A percentile compares a stretch with the other conserved stretches of the same genome.
These are phyloP conservation scores for Ogataea paradorogensis DNA, from an alignment of 805 yeast genomes.

Conservation along the genomic window DNA sequence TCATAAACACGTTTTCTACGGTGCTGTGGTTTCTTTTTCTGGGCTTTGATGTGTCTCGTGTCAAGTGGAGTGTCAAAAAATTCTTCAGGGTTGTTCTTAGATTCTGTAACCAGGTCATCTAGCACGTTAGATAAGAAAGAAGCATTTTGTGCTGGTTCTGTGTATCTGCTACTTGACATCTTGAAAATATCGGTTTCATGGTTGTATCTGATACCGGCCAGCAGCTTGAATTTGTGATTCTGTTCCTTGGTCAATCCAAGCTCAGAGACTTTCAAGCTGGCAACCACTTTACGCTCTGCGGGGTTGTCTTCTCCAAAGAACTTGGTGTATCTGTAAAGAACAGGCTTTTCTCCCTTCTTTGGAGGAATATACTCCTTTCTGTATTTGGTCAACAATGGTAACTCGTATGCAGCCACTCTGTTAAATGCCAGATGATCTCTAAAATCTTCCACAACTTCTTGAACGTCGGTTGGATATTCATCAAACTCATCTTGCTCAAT, in stretches of 20 bases:
- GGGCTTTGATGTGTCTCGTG: slow-evolving; percentile 59
- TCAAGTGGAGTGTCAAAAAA: slow-evolving; percentile 82
- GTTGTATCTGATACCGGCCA: slow-evolving; percentile 79
- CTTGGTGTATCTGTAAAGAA: slow-evolving; percentile 68
- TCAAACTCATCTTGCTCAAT: slow-evolving; percentile 51
- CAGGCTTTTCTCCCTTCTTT: slow-evolving; percentile 43
- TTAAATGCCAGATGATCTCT: slow-evolving; percentile 74
- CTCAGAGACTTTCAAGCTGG: slow-evolving; percentile 51
- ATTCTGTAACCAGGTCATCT: slow-evolving; percentile 56
- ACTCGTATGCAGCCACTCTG: slow-evolving; percentile 86
- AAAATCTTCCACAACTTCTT: slow-evolving; percentile 64
- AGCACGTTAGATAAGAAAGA: slow-evolving; percentile 64
- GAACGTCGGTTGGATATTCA: slow-evolving; percentile 69
- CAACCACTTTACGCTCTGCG: slow-evolving; percentile 65
- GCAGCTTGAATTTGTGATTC: slow-evolving; percentile 70
- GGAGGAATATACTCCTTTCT: slow-evolving; percentile 64
- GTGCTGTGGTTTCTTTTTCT: slow-evolving; percentile 37
- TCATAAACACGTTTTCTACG: slow-evolving; percentile 38
- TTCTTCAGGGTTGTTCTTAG: slow-evolving; percentile 58
- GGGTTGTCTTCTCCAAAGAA: slow-evolving; percentile 72
- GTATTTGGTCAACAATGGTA: slow-evolving; percentile 78
- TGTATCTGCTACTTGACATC: slow-evolving; percentile 61
- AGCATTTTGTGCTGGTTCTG: slow-evolving; percentile 85
- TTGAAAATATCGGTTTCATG: slow-evolving; percentile 54
- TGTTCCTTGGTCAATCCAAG: slow-evolving; percentile 51